Evolutionary conservation across 2,329 filamentous ascomycete species (phyloP).

Genomic region (Helminthosporium solani): DNA sequence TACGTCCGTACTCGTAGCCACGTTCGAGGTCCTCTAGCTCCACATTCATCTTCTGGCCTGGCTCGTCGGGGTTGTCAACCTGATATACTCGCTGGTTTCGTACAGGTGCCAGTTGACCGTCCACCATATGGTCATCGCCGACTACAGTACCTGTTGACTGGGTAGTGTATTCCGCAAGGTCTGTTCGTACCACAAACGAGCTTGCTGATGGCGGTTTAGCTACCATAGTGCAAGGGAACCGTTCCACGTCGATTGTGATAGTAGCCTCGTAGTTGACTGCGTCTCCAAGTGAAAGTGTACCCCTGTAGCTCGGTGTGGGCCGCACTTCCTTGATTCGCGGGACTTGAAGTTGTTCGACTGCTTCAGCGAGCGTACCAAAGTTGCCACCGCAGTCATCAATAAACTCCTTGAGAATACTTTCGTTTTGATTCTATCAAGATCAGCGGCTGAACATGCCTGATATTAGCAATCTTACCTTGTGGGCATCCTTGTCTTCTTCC

Average conservation of each 20-base stretch:
- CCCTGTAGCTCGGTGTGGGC: conserved; percentile 77
- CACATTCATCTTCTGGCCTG: conserved; percentile 79
- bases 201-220: conserved; percentile 75
- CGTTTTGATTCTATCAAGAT: conserved; percentile 63
- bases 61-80: conserved; percentile 70
- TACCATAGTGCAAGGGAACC: conserved; percentile 83
- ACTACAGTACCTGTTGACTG: conserved; percentile 55
- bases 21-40: conserved; percentile 82
- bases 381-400: conserved; percentile 66
- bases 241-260: conserved; percentile 80
- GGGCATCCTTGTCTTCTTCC: conserved; percentile 76
- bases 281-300: conserved; percentile 77
- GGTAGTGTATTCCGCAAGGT: conserved; percentile 52
- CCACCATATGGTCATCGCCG: conserved; percentile 40
- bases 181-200: conserved; percentile 64
- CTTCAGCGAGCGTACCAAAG: conserved; percentile 84
- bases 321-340: conserved; percentile 75
- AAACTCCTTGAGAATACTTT: conserved; percentile 65
- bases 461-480: conserved; percentile 58
- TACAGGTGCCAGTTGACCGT: conserved; percentile 63
- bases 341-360: conserved; percentile 74
- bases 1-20: conserved; percentile 90
- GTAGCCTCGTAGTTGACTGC: conserved; percentile 70
- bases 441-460: background rate
- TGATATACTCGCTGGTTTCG: conserved; percentile 77